Evolutionary conservation across 2,329 filamentous ascomycete genomes (phyloP).

Genomic region (Dothideomycetidae sp.): DNA sequence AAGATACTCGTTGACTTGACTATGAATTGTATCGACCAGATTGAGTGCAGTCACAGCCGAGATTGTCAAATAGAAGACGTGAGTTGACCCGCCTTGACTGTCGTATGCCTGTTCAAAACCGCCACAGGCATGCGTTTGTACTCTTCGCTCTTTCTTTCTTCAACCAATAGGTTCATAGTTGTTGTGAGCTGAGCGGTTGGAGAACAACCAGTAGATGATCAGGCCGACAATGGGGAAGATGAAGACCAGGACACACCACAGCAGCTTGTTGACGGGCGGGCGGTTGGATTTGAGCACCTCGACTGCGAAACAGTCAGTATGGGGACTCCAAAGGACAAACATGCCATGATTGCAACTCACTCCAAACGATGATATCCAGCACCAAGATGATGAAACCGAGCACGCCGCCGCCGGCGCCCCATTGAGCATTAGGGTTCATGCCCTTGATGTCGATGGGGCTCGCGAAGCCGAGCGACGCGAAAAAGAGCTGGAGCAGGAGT

Average conservation of each 20-base stretch:
- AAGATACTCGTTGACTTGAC: too few species aligned
- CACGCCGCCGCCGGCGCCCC: slow-evolving; percentile 47
- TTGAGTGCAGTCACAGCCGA: too few species aligned
- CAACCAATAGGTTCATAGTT: slow-evolving; percentile 38
- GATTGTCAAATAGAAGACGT: too few species aligned
- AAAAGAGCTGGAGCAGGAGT: slow-evolving; percentile 40
- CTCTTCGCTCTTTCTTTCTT: too few species aligned
- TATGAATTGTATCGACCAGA: too few species aligned
- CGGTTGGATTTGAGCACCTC: slow-evolving; percentile 52
- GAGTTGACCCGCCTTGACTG: too few species aligned
- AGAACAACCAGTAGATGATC: slow-evolving; percentile 50
- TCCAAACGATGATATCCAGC: slow-evolving; percentile 48
- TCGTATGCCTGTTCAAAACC: too few species aligned
- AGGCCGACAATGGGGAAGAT: slow-evolving; percentile 49
- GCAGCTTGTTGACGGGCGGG: slow-evolving; percentile 41
- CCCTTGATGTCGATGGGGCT: slow-evolving; percentile 27
- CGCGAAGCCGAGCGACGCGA: slow-evolving; percentile 36
- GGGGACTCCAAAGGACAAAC: neutral
- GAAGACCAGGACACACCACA: slow-evolving; percentile 51
- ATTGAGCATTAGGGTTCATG: slow-evolving; percentile 36
- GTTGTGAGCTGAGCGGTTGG: slow-evolving; percentile 44
- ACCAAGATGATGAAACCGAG: slow-evolving; percentile 47
- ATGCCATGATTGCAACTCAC: slow-evolving; percentile 29
- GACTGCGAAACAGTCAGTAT: slow-evolving; percentile 29
- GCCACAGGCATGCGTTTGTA: too few species aligned